Conservation (phyloP, 441 rosid genomes). For the Gossypium gossypioides region DNA sequence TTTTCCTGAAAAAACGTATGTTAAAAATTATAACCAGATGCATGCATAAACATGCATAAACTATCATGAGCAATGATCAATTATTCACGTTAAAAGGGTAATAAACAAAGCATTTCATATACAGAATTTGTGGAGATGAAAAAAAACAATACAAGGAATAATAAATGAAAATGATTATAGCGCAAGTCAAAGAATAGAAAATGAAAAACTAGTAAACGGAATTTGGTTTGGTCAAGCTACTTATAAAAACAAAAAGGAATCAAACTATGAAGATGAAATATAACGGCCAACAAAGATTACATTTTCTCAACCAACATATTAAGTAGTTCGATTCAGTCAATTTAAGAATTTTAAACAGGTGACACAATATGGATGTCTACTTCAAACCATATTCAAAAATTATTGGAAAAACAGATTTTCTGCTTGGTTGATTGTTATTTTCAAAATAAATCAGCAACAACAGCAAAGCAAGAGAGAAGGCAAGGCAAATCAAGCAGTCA, state of each 20-base stretch:
- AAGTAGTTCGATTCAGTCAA: not conserved
- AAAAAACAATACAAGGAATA: not conserved
- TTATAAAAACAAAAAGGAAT: not conserved
- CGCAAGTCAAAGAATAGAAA: not conserved
- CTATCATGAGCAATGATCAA: not conserved
- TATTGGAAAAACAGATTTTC: not conserved
- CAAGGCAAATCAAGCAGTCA: not conserved
- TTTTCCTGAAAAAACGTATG: constrained; percentile 32
- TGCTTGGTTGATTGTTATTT: not conserved
- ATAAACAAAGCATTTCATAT: not conserved
- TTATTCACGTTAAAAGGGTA: not conserved
- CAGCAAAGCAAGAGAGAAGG: not conserved
- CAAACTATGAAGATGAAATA: not conserved
- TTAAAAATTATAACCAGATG: not conserved
- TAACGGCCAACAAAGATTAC: not conserved
- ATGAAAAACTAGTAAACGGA: not conserved
- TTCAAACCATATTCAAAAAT: not conserved
- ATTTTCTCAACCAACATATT: not conserved
- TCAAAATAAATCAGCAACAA: not conserved
- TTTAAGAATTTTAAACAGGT: not conserved
- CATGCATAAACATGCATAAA: constrained; percentile 3
- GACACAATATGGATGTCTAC: not conserved
- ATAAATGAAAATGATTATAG: not conserved
- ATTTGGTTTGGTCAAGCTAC: not conserved
- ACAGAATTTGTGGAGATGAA: not conserved